Percentiles rank a stretch among this genome's conserved stretches.
Evolutionary conservation across 441 rosid genomes (phyloP).

Genomic region (Bocquillonia castaneifolia): DNA sequence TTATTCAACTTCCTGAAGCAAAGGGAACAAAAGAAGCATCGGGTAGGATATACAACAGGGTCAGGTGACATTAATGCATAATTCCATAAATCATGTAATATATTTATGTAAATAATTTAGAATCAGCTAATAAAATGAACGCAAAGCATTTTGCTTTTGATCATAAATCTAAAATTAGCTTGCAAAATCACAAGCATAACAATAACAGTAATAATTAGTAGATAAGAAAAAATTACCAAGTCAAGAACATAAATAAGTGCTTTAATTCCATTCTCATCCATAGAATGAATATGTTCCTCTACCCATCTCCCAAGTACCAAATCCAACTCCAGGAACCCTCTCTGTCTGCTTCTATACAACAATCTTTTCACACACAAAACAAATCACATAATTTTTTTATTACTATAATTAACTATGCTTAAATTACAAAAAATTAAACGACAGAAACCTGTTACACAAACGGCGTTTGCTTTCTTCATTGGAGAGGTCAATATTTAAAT

Average conservation of each 20-base stretch:
- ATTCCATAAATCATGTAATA: not conserved
- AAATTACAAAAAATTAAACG: not conserved
- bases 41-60: not conserved
- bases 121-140: not conserved
- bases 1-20: not conserved
- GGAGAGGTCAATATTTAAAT: constrained; percentile 54
- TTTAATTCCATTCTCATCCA: constrained; percentile 68
- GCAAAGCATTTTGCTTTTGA: not conserved
- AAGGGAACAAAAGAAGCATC: not conserved
- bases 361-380: constrained; percentile 38
- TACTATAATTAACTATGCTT: too few relatives aligned
- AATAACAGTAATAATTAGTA: not conserved
- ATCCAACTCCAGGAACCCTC: constrained; percentile 89
- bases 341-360: constrained; percentile 86
- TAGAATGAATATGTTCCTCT: constrained; percentile 54
- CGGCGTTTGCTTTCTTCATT: constrained; percentile 64
- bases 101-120: not conserved
- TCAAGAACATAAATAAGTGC: constrained; percentile 76
- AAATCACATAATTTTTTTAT: not conserved
- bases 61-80: not conserved
- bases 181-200: not conserved
- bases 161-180: not conserved
- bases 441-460: constrained; percentile 57
- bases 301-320: constrained; percentile 90
- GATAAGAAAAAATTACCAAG: constrained; percentile 41